Percentiles rank a stretch among this genome's conserved stretches.
phyloP scores from a whole-genome alignment of 306 rosid genomes.

The Cicer bijugum region DNA sequence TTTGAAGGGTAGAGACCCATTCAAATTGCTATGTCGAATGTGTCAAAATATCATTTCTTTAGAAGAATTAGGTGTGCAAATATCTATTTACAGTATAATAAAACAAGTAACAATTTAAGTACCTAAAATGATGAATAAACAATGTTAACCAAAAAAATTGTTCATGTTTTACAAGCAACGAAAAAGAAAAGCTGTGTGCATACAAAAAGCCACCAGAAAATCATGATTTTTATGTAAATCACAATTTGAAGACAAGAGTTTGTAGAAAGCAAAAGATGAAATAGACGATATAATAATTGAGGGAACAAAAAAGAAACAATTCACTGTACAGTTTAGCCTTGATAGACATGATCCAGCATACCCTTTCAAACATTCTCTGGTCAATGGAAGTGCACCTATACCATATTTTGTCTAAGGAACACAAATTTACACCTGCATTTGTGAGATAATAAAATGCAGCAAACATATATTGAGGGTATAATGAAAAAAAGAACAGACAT shows the following conservation, averaged over 20 bases:
- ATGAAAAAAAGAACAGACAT: conserved; percentile 12
- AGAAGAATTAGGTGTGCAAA: too few species aligned
- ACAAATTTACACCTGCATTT: conserved; percentile 45
- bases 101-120: background rate
- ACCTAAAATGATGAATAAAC: background rate
- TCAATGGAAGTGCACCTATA: conserved; percentile 33
- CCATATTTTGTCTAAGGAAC: background rate
- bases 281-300: conserved; percentile 7
- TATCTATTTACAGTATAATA: too few species aligned
- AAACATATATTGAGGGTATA: conserved; percentile 30
- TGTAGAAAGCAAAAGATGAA: conserved; percentile 2
- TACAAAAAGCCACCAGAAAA: conserved; percentile 1
- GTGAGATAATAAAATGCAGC: conserved; percentile 40
- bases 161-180: background rate
- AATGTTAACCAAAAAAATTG: background rate
- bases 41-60: too few species aligned
- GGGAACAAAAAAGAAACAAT: background rate
- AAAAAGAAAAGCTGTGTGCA: conserved; percentile 11
- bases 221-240: conserved; percentile 16
- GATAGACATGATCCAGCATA: conserved; percentile 37
- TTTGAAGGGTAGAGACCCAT: too few species aligned
- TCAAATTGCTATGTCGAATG: too few species aligned
- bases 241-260: conserved; percentile 17
- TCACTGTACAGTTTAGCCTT: conserved; percentile 52
- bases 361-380: conserved; percentile 39